Percentiles rank a stretch among this genome's conserved stretches.
phyloP scores from a whole-genome alignment of 2,329 filamentous ascomycete species.

The Teratosphaeria gauchensis region DNA sequence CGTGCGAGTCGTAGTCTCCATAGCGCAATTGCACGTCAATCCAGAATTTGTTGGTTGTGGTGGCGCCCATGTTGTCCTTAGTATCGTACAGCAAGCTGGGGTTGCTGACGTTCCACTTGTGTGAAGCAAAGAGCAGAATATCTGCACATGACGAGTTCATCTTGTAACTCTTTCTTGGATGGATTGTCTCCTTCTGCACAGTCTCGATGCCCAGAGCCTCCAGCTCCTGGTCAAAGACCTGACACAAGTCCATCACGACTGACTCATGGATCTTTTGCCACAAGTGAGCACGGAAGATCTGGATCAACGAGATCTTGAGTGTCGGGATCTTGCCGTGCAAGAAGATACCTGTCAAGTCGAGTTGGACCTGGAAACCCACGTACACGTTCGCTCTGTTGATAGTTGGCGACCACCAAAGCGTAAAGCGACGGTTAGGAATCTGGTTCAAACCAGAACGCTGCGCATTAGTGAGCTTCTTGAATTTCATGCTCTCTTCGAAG shows the following conservation, averaged over 20 bases:
- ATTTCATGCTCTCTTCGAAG: slow-evolving; percentile 30
- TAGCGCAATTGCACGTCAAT: slow-evolving; percentile 93
- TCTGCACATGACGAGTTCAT: slow-evolving; percentile 99
- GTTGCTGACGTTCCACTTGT: slow-evolving; percentile 97
- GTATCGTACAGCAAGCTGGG: slow-evolving; percentile 92
- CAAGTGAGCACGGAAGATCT: slow-evolving; percentile 98
- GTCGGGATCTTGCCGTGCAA: slow-evolving; percentile 98
- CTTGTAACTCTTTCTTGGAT: slow-evolving; percentile 99
- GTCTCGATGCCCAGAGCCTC: slow-evolving; percentile 94
- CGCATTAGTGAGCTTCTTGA: slow-evolving; percentile 97
- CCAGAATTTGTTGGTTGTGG: slow-evolving; percentile 99
- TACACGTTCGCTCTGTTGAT: slow-evolving; percentile 70
- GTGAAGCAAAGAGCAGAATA: slow-evolving; percentile 89
- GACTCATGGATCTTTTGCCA: slow-evolving; percentile 99
- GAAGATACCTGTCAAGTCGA: slow-evolving; percentile 97
- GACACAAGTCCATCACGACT: slow-evolving; percentile 96
- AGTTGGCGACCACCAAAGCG: slow-evolving; percentile 78
- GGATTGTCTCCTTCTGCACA: slow-evolving; percentile 97
- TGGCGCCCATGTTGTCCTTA: slow-evolving; percentile 88
- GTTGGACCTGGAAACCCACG: slow-evolving; percentile 97
- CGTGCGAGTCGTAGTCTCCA: slow-evolving; percentile 96
- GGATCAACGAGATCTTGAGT: slow-evolving; percentile 92
- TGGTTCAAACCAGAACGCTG: slow-evolving; percentile 95
- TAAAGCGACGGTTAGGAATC: slow-evolving; percentile 97
- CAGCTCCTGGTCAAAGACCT: slow-evolving; percentile 95